These are phyloP conservation scores for Podaxis sp. DNA, from an alignment of 768 basidiomycete species.

Conservation along the genomic window DNA sequence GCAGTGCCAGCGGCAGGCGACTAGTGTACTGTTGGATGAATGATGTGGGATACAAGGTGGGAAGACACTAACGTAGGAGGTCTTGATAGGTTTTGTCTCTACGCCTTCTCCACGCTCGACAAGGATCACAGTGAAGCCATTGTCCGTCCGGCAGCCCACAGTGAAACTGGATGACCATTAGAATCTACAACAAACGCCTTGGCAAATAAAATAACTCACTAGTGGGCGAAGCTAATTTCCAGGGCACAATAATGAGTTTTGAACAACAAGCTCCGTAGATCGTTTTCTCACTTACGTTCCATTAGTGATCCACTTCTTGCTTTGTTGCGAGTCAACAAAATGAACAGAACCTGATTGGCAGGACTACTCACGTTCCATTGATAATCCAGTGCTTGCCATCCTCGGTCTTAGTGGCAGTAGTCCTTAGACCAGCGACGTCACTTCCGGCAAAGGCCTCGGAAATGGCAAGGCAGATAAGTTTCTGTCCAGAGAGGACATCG, in stretches of 20 bases:
- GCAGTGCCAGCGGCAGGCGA: constrained; percentile 84
- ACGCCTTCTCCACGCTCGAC: constrained; percentile 82
- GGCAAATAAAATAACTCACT: constrained; percentile 30
- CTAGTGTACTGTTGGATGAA: constrained; percentile 22
- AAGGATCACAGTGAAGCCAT: constrained; percentile 82
- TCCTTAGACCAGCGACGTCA: constrained; percentile 75
- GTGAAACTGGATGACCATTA: constrained; percentile 47
- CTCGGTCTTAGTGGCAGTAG: constrained; percentile 70
- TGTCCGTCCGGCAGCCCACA: constrained; percentile 62
- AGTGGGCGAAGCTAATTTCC: constrained; percentile 36
- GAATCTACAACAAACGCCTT: not conserved
- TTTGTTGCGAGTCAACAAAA: constrained; percentile 13
- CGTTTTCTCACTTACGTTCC: constrained; percentile 44
- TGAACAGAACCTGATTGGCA: not conserved
- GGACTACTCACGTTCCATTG: constrained; percentile 50
- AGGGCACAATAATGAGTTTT: not conserved
- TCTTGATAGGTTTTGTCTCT: constrained; percentile 85
- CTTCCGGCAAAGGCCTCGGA: constrained; percentile 87
- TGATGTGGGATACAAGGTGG: not conserved
- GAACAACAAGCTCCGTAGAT: not conserved
- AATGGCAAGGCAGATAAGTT: constrained; percentile 83
- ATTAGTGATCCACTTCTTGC: constrained; percentile 88
- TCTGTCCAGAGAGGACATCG: constrained; percentile 70
- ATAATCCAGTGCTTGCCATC: constrained; percentile 84
- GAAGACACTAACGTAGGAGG: constrained; percentile 42